Percentiles rank a stretch among this genome's conserved stretches.
Conservation (phyloP, 306 rosid species). For the Morella rubra region DNA sequence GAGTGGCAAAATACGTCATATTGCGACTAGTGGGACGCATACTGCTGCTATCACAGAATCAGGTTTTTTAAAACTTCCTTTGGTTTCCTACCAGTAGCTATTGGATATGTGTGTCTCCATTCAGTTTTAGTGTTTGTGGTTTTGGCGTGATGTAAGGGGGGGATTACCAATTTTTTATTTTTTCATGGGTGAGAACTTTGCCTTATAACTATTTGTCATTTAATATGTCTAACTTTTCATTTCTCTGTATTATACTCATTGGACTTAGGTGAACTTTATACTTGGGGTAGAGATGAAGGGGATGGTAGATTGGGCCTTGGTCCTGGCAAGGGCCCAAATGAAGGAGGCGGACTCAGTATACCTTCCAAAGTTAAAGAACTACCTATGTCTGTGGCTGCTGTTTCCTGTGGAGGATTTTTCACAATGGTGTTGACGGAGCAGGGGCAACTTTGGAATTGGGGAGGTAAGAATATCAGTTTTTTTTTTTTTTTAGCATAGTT, state of each 20-base stretch:
- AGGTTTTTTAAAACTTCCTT: conserved; percentile 36
- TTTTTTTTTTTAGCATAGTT: background rate
- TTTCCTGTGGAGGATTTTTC: conserved; percentile 92
- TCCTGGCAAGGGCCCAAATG: conserved; percentile 84
- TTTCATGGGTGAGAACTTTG: background rate
- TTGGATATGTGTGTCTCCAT: background rate
- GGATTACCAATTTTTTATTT: background rate
- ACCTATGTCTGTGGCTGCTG: conserved; percentile 67
- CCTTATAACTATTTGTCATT: background rate
- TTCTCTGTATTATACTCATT: background rate
- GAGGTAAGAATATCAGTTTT: conserved; percentile 51
- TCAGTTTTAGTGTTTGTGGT: background rate
- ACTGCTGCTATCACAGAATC: conserved; percentile 80
- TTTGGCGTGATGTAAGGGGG: background rate
- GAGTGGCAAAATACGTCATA: conserved; percentile 62
- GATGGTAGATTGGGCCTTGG: conserved; percentile 98
- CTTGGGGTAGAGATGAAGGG: conserved; percentile 97
- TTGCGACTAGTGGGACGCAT: conserved; percentile 90
- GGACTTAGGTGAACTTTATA: conserved; percentile 74
- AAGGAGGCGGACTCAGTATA: conserved; percentile 81
- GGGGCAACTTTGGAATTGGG: conserved; percentile 92
- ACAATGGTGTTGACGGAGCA: conserved; percentile 71
- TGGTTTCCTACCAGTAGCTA: background rate
- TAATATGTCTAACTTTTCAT: background rate
- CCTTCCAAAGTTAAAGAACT: conserved; percentile 77